Evolutionary conservation across 768 basidiomycete species (phyloP).

Genomic region (Termitomyces sp.): DNA sequence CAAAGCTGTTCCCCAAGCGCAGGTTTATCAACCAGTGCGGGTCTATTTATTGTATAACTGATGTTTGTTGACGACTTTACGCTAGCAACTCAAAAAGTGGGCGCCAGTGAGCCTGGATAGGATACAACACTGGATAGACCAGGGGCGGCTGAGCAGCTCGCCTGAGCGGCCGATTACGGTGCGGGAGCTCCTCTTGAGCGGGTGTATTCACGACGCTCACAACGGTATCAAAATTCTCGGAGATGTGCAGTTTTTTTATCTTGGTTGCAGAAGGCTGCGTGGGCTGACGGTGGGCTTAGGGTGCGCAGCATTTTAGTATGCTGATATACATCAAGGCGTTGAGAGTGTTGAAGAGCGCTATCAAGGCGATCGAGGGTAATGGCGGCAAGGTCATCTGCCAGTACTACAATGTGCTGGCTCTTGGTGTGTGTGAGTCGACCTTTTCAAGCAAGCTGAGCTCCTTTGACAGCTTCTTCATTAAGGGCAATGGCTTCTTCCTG

Average conservation of each 20-base stretch:
- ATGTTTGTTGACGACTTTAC: background rate
- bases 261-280: conserved; percentile 21
- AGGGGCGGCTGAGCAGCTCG: conserved; percentile 72
- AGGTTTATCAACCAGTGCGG: conserved; percentile 91
- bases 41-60: background rate
- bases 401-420: conserved; percentile 83
- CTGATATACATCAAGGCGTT: conserved; percentile 80
- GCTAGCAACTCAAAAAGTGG: conserved; percentile 67
- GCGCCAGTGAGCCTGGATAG: conserved; percentile 84
- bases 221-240: conserved; percentile 92
- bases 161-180: conserved; percentile 85
- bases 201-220: conserved; percentile 82
- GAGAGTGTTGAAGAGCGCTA: conserved; percentile 82
- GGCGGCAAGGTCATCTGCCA: conserved; percentile 87
- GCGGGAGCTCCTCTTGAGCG: conserved; percentile 74
- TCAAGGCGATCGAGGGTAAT: conserved; percentile 71
- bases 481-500: no score
- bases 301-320: conserved; percentile 56
- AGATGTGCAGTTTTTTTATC: conserved; percentile 48
- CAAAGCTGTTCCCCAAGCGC: conserved; percentile 85
- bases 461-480: conserved; percentile 42
- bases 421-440: conserved; percentile 37
- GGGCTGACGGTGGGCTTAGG: conserved; percentile 32
- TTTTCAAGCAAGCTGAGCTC: conserved; percentile 8
- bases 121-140: conserved; percentile 87